Evolutionary conservation across 192 early-diverging fungal genomes (phyloP).

Genomic region (Obelidium mucronatum): DNA sequence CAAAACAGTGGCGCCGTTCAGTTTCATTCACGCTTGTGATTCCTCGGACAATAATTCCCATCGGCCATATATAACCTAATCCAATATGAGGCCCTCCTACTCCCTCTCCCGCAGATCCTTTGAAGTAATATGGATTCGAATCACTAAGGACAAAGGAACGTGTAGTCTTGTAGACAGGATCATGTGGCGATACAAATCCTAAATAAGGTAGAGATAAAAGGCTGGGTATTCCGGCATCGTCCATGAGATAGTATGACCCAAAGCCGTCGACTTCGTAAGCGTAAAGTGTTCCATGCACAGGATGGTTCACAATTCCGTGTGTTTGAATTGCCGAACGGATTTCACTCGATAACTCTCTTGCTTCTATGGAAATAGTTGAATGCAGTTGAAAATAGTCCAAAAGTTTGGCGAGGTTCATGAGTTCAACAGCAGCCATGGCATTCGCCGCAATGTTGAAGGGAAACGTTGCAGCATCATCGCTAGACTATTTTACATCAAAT

Average conservation of each 20-base stretch:
- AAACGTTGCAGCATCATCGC: constrained; percentile 63
- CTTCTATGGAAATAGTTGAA: constrained; percentile 46
- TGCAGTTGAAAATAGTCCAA: constrained; percentile 39
- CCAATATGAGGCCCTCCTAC: no score
- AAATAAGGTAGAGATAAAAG: constrained; percentile 68
- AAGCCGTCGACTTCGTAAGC: constrained; percentile 79
- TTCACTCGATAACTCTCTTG: constrained; percentile 48
- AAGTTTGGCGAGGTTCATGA: constrained; percentile 53
- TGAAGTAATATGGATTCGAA: no score
- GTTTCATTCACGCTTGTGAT: no score
- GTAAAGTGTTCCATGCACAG: constrained; percentile 61
- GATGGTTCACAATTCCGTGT: constrained; percentile 60
- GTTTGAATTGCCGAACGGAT: constrained; percentile 60
- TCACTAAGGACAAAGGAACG: constrained; percentile 66
- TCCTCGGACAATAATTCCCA: no score
- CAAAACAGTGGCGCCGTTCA: no score
- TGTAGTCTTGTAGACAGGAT: constrained; percentile 65
- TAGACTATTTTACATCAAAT: constrained; percentile 42
- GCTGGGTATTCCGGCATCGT: constrained; percentile 75
- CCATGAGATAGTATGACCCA: constrained; percentile 69
- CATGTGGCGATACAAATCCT: constrained; percentile 57
- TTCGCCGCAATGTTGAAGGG: constrained; percentile 70
- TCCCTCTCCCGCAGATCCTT: no score
- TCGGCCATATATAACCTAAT: no score
- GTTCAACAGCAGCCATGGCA: constrained; percentile 67